phyloP scores from a whole-genome alignment of 2,329 filamentous ascomycete genomes.

The Simplicillium sp. region DNA sequence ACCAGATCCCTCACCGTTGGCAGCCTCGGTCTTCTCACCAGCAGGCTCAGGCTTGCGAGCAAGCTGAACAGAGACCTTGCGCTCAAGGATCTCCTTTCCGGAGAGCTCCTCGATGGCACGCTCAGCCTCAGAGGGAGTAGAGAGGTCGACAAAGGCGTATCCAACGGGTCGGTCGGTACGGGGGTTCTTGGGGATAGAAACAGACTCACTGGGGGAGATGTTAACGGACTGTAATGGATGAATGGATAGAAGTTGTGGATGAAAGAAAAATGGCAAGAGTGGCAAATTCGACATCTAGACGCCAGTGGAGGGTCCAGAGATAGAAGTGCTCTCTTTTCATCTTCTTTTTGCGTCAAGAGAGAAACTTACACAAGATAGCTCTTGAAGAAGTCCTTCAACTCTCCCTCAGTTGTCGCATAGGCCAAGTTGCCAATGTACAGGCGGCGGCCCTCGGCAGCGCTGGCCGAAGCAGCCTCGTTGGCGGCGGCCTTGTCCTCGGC shows the following conservation, averaged over 20 bases:
- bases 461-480: constrained; percentile 89
- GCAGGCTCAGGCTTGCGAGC: constrained; percentile 92
- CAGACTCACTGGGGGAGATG: constrained; percentile 59
- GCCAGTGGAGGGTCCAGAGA: not conserved
- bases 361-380: constrained; percentile 92
- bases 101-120: constrained; percentile 92
- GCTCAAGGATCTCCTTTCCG: constrained; percentile 94
- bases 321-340: too few species aligned
- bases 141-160: constrained; percentile 97
- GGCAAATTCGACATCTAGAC: not conserved
- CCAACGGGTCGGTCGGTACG: constrained; percentile 97
- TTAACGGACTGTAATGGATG: not conserved
- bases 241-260: too few species aligned
- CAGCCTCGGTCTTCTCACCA: constrained; percentile 64
- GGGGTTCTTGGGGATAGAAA: constrained; percentile 98
- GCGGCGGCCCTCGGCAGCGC: constrained; percentile 96
- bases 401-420: constrained; percentile 99
- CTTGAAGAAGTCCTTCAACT: constrained; percentile 99
- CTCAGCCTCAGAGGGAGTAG: constrained; percentile 87
- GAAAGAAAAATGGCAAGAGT: not conserved
- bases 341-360: too few species aligned
- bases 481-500: constrained; percentile 51
- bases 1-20: constrained; percentile 66
- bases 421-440: constrained; percentile 99
- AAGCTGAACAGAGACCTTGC: constrained; percentile 98